Conservation (phyloP, 2,329 filamentous ascomycete species). For the Fusarium pseudoanthophilum region DNA sequence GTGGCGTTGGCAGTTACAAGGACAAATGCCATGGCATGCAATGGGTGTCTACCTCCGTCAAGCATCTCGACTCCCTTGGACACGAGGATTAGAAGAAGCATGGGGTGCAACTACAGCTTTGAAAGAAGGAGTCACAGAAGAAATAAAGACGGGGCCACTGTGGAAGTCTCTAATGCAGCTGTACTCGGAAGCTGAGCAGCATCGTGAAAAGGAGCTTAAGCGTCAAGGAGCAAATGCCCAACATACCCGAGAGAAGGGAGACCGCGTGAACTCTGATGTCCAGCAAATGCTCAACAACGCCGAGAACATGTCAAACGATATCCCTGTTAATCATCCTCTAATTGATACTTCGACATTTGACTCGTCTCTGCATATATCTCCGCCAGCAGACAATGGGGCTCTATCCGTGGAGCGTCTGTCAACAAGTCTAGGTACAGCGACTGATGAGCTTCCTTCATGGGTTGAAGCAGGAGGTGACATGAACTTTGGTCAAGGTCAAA, state of each 20-base stretch:
- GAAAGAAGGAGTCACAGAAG: not conserved
- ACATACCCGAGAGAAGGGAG: not conserved
- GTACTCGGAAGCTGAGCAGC: constrained; percentile 3
- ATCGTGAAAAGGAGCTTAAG: constrained; percentile 22
- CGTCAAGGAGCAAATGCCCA: constrained; percentile 8
- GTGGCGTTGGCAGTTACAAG: constrained; percentile 48
- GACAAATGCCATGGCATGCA: constrained; percentile 44
- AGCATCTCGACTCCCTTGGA: constrained; percentile 37
- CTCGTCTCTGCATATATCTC: constrained; percentile 6
- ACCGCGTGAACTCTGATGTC: not conserved
- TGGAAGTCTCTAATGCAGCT: constrained; percentile 35
- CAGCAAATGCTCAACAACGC: constrained; percentile 13
- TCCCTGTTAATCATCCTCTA: constrained; percentile 7
- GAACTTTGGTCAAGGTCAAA: not conserved
- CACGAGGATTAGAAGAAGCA: constrained; percentile 33
- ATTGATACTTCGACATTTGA: constrained; percentile 18
- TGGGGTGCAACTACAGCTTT: constrained; percentile 34
- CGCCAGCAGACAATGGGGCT: not conserved
- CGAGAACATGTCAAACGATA: not conserved
- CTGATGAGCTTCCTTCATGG: constrained; percentile 25
- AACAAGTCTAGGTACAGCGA: constrained; percentile 2
- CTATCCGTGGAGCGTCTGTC: constrained; percentile 9
- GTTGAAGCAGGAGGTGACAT: not conserved
- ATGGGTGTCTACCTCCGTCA: constrained; percentile 41
- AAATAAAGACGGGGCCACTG: constrained; percentile 12